Base-by-base conservation (phyloP, 768 basidiomycete species). In the Botryobasidium botryosum region DNA sequence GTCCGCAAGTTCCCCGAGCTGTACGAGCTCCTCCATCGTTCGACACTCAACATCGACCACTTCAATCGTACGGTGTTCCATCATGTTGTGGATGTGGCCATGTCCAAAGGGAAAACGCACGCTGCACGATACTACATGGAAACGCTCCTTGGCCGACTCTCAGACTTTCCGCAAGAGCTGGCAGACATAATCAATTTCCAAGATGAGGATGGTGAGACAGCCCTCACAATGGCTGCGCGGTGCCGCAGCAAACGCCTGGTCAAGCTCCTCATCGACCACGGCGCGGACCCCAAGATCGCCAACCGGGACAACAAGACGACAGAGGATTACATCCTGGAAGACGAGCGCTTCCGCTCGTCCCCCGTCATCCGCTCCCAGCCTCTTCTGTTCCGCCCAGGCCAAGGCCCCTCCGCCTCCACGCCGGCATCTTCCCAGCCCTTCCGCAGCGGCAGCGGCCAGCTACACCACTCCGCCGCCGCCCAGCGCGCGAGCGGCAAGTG, bases 71-170 rank as follows among this genome's bases (percentile, higher is more conserved):
- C 92, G 26, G 82, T 97, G 8, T 97, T 99, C 57, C 94, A 99
- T 59, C 91, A 99, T 57, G 83, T 96, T 48, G 84, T 96, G 31
- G 92, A 99, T 54, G 77, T 99, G 15, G 94, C 94, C 12, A 82
- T 97, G 75, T 78, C 87, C 31, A 97, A 97, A 62, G 85, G 85
- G 44, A 99, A 99, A 64, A 85, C 88, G 0, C 94, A 97, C 54
- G 94, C 94, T 2, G 87, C 92, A 6, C 74, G 91, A 20, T 99
- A 99, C 63, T 99, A 99, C 62, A 88, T 99, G 87, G 94, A 99
- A 61, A 91, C 87, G 0, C 77, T 97, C 32, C 70, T 99, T 44
- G 69, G 67, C 33, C 74, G 92, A 41, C 69, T 99, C 32, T 70
- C 82, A 5, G 90, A 91, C 56, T 99, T 85, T 63, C 91, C 94